Evolutionary conservation across 257 asterid species (phyloP), one percentile per base, ranked within the genome.

Genomic region (Plectranthus barbatus): DNA sequence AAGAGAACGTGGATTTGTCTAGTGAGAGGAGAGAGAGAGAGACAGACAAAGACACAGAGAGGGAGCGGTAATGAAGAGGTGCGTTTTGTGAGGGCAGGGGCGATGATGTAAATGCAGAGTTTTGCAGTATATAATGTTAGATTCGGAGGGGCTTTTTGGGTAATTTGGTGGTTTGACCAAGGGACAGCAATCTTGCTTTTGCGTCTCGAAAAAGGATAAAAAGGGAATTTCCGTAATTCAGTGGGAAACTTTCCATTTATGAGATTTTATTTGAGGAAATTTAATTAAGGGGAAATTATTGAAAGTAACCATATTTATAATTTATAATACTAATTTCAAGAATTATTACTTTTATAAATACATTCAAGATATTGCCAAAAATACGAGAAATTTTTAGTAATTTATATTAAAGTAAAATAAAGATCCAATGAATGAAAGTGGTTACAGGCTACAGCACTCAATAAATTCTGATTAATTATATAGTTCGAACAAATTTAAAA

Each of bases 1-100:
- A 46, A 70, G 79, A 66, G 77, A 71, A 62, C 50, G 77, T 21
- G 68, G 76, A 51, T 66, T 49, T 39, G n/a, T 31, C 21, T 44
- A 36, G 41, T 13, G 70, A 33, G 61, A 46, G 70, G 66, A 20
- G 70, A 53, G 72, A 29, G 62, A 21, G 51, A n/a, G 54, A 63
- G 64, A 52, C 33, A 53, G 70, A 52, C n/a, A n/a, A n/a, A n/a
- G n/a, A n/a, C n/a, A n/a, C n/a, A n/a, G n/a, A n/a, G n/a, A n/a
- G n/a, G n/a, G 70, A 21, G 4, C 11, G 26, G 18, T 13, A 41
- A 0, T 12, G 75, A 46, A 72, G 66, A 46, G 7, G 39, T 34
- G 9, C 7, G 39, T 34, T 34, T 1, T 34, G 39, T 34, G 39
- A 19, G 68, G 1, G 48, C n/a, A n/a, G 26, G 60, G 15, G 66